phyloP scores from a whole-genome alignment of 768 basidiomycete genomes.

The Daedaleopsis sinensis region DNA sequence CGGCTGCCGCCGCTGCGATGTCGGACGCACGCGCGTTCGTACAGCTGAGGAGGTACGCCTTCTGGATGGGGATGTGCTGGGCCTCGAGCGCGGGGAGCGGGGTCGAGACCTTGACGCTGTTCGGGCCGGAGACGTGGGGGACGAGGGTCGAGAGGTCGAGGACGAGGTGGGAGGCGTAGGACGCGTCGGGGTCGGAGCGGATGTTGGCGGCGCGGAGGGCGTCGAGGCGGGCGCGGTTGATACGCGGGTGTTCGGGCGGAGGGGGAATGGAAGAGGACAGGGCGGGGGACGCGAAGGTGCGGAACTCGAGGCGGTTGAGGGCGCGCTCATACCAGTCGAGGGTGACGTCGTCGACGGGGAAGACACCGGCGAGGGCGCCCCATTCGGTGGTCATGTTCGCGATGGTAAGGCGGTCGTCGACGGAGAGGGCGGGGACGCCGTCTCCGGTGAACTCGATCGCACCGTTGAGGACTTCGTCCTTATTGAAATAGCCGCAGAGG shows the following conservation, averaged over 20 bases:
- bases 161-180: constrained; percentile 85
- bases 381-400: constrained; percentile 99
- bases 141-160: constrained; percentile 94
- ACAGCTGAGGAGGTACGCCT: constrained; percentile 98
- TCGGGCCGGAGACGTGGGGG: constrained; percentile 96
- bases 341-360: constrained; percentile 86
- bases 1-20: constrained; percentile 89
- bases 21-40: constrained; percentile 98
- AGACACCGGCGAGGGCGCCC: constrained; percentile 95
- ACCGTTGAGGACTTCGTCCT: constrained; percentile 94
- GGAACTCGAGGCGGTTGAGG: constrained; percentile 72
- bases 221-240: constrained; percentile 75
- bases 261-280: constrained; percentile 58
- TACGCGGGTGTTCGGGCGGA: constrained; percentile 82
- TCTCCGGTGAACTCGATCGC: constrained; percentile 96
- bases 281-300: constrained; percentile 65
- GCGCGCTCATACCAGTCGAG: constrained; percentile 84
- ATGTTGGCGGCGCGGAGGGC: constrained; percentile 57
- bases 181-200: constrained; percentile 73
- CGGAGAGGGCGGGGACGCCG: constrained; percentile 72
- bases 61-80: constrained; percentile 80
- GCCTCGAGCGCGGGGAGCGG: constrained; percentile 84
- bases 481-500: constrained; percentile 92
- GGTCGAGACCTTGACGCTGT: constrained; percentile 96
- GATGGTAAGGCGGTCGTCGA: constrained; percentile 95